Evolutionary conservation across 176 grass and related monocot genomes (phyloP).

Genomic region (Musa schizocarpa): DNA sequence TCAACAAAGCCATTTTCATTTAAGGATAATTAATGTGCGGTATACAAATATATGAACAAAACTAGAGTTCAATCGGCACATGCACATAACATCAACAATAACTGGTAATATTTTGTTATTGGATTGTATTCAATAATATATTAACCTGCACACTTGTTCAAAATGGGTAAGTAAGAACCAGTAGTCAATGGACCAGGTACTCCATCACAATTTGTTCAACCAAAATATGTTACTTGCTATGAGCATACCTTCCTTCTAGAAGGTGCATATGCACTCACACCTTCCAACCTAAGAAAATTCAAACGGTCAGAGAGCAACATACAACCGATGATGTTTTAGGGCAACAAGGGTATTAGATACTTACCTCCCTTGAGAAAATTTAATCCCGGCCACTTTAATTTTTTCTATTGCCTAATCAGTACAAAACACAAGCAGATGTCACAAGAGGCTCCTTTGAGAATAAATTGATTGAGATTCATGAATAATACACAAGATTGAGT

Average conservation of each 20-base stretch:
- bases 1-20: too few species aligned
- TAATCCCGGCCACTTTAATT: constrained; percentile 56
- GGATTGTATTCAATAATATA: not conserved
- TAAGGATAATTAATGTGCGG: too few species aligned
- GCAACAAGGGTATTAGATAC: not conserved
- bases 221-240: not conserved
- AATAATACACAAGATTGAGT: constrained; percentile 1
- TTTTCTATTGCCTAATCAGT: constrained; percentile 65
- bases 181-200: not conserved
- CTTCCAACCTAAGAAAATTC: constrained; percentile 37
- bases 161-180: not conserved
- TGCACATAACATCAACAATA: too few species aligned
- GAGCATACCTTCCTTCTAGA: constrained; percentile 15
- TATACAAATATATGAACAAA: too few species aligned
- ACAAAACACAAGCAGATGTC: constrained; percentile 15
- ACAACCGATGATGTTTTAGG: not conserved
- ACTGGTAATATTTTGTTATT: not conserved
- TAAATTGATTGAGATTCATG: constrained; percentile 5
- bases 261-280: not conserved
- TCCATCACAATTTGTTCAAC: not conserved
- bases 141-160: not conserved
- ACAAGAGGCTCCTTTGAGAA: constrained; percentile 14
- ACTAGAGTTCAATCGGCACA: too few species aligned
- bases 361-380: constrained; percentile 46
- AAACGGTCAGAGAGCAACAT: constrained; percentile 14